Evolutionary conservation across 257 asterid genomes (phyloP), one percentile per base, ranked within the genome.

Genomic region (Solanum neorickii): DNA sequence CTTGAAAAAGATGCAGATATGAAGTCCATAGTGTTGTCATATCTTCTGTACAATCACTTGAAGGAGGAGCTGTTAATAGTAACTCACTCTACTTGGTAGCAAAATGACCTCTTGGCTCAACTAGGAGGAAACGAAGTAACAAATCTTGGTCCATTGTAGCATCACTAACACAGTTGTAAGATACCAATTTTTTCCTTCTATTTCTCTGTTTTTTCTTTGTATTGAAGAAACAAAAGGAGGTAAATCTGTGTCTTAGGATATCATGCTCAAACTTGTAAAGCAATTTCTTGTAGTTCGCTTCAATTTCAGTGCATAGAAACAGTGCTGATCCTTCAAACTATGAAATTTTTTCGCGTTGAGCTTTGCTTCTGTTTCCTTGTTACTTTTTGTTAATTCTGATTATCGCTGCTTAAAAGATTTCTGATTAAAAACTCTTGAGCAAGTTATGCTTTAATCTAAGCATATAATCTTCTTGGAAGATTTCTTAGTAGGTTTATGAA

Each of bases 1-100:
- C 20, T 77, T 91, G 18, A 91, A 91, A 91, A 82, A 65, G 86
- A 87, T 91, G 6, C 20, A 29, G 46, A 10, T 82, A 82, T 82
- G 69, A 82, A 49, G 85, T 82, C 56, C 85, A 49, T 82, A 49
- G 46, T 82, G 85, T 56, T 80, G 68, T 42, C 44, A 49, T 35
- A 82, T 82, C 29, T 49, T 82, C 52, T 49, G 69, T 82, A 49
- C 69, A 49, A 18, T 82, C 85, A 82, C 29, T 82, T 82, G 85
- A 82, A 82, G 85, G 85, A 82, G 44, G 20, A 82, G 69, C 20
- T 82, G 69, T 82, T 49, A 6, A 49, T 49, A 82, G 46, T 82
- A 31, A 82, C 46, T 49, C 69, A 18, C 20, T 82, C 85, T 18
- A 47, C 29, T 69, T 82, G 31, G 44, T 80, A 80, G 29, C 44